phyloP scores from a whole-genome alignment of 768 basidiomycete species.

The button mushroom (Agaricus bisporus) region DNA sequence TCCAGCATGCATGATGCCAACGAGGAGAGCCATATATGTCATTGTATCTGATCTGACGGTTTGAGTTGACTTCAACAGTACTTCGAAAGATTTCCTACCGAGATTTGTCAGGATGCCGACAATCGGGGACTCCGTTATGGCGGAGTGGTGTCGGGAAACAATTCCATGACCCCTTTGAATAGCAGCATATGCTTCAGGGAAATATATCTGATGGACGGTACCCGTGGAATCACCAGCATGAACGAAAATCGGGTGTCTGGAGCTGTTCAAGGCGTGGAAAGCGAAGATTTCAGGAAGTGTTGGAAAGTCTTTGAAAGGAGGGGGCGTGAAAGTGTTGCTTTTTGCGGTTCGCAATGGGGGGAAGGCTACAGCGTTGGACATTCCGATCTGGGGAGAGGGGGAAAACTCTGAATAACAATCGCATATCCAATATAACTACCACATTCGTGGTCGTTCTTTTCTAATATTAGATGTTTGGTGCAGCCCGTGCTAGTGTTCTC shows the following conservation, averaged over 20 bases:
- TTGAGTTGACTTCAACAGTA: background rate
- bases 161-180: background rate
- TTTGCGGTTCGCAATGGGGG: background rate
- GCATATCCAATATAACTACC: too few relatives aligned
- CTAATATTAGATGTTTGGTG: too few relatives aligned
- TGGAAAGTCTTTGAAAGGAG: background rate
- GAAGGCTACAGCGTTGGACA: background rate
- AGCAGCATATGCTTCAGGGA: background rate
- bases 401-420: too few relatives aligned
- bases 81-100: background rate
- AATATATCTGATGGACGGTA: background rate
- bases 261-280: background rate
- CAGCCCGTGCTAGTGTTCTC: too few relatives aligned
- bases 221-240: background rate
- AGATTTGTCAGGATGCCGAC: background rate
- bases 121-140: background rate
- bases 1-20: constrained; percentile 36
- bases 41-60: constrained; percentile 21
- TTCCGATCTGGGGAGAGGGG: background rate
- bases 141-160: background rate
- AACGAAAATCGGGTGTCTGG: background rate
- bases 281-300: background rate
- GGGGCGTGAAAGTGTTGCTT: background rate
- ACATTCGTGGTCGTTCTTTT: too few relatives aligned
- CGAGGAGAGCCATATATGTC: constrained; percentile 23